Evolutionary conservation across 2,329 filamentous ascomycete species (phyloP), one percentile per base, ranked within the genome.

Genomic region (Plectosphaerella sp.): DNA sequence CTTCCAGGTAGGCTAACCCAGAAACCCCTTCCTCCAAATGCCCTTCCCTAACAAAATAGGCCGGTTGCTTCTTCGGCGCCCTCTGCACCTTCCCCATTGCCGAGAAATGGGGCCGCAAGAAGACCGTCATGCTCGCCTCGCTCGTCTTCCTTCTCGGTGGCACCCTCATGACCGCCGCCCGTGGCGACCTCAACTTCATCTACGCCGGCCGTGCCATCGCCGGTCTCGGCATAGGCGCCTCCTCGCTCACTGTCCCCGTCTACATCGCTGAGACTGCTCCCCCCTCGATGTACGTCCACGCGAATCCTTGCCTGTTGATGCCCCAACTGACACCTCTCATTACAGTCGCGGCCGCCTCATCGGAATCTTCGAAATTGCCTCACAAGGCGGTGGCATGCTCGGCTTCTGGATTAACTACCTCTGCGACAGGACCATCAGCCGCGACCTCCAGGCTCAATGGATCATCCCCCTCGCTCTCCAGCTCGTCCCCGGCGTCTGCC

Each of bases 361-460:
- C 9, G 77, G 77, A 28, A 75, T 80, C n/a, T 79, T 78, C 54
- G 76, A 80, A 55, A 72, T 76, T 15, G 66, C 69, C 6, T 74
- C 68, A 1, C 73, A 74, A 61, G 69, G 67, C 68, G 71, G 77
- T 72, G 57, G 74, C 68, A 47, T 69, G 51, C 66, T 71, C 18
- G 77, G 75, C 11, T 73, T 73, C 51, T 73, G 70, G 70, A 70
- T 71, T 18, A 64, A 69, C 48, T 64, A 64, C 8, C 55, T 52
- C 16, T 55, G 53, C 8, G 53, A 57, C 51, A 48, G 49, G 15
- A 52, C 49, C 5, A 55, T 62, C n/a, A 49, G 58, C 45, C 48
- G 52, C n/a, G 10, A 41, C 2, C n/a, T 36, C 1, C 48, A 52
- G 12, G 49, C 51, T 33, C 65, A 72, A 54, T 76, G 73, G 73